Evolutionary conservation across 83 land plant genomes (phyloP).

Genomic region (Picea engelmannii): DNA sequence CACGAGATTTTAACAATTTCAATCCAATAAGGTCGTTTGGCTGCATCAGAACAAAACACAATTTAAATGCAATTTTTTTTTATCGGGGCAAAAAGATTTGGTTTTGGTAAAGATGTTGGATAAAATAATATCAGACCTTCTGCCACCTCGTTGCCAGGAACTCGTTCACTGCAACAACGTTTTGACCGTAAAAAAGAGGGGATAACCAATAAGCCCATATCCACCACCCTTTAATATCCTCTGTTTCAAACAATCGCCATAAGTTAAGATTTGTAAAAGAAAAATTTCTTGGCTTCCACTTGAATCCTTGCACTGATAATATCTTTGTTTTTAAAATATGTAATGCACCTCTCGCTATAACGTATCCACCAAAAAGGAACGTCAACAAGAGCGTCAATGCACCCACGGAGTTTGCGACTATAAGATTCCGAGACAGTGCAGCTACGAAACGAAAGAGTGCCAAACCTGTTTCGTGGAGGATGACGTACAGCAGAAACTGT

Average conservation of each 20-base stretch:
- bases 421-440: constrained; percentile 42
- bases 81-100: no score
- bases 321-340: neutral
- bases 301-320: neutral
- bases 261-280: no score
- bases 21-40: constrained; percentile 29
- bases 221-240: constrained; percentile 58
- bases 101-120: neutral
- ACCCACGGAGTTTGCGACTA: constrained; percentile 50
- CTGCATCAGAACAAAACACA: constrained; percentile 14
- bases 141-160: constrained; percentile 63
- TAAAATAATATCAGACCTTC: constrained; percentile 8
- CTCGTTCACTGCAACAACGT: constrained; percentile 71
- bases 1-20: no score
- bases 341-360: constrained; percentile 13
- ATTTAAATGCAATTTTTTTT: neutral
- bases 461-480: no score
- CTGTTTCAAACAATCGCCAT: constrained; percentile 18
- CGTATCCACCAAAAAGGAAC: no score
- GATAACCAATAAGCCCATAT: constrained; percentile 77
- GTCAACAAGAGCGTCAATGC: constrained; percentile 30
- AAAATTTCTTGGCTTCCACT: neutral
- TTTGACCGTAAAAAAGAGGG: constrained; percentile 68
- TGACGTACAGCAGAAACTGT: neutral
- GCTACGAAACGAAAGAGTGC: constrained; percentile 10